Conservation (phyloP, 2,329 filamentous ascomycete genomes). For the Graphilbum ipis-grandicollis region DNA sequence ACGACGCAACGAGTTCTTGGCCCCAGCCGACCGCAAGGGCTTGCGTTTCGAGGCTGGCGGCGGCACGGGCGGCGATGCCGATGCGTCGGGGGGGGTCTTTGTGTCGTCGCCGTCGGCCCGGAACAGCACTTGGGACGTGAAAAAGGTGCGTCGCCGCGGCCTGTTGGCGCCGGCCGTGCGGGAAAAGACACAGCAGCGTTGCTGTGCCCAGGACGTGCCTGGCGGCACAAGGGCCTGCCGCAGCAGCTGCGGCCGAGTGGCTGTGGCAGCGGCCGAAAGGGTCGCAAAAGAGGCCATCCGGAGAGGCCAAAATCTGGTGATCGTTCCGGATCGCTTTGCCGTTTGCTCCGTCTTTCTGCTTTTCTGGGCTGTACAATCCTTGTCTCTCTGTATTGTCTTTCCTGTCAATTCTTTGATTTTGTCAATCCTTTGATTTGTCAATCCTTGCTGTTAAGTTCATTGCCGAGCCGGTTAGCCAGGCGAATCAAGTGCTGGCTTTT, state of each 20-base stretch:
- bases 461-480: neutral
- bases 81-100: no score
- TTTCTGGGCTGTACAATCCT: no score
- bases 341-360: no score
- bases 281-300: no score
- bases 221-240: neutral
- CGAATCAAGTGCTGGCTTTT: no score
- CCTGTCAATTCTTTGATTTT: no score
- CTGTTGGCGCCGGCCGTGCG: constrained; percentile 22
- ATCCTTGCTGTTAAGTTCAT: neutral
- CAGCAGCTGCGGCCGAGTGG: neutral
- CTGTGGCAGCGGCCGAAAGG: neutral
- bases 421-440: no score
- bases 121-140: constrained; percentile 45
- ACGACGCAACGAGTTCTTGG: constrained; percentile 57
- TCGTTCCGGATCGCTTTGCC: no score
- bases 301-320: no score
- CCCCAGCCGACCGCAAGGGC: constrained; percentile 6
- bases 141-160: constrained; percentile 44
- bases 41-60: constrained; percentile 8
- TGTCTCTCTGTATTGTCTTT: no score
- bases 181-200: constrained; percentile 17
- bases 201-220: neutral
- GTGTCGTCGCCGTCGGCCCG: constrained; percentile 18
- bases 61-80: neutral